Base-by-base conservation (phyloP, 768 basidiomycete species). In the Boletus tomentosulus region DNA sequence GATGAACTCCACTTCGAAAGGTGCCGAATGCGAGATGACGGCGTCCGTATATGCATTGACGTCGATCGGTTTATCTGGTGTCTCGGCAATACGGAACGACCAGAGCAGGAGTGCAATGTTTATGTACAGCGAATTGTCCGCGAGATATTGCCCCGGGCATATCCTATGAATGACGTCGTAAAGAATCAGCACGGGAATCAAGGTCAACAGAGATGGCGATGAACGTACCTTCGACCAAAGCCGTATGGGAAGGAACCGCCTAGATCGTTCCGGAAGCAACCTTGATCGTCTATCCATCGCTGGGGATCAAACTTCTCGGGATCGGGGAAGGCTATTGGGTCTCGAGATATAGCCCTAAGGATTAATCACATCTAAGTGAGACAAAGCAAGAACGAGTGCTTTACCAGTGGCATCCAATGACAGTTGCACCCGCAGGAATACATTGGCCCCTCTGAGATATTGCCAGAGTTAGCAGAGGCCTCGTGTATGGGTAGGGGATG, bases 61-160 rank as follows among this genome's bases (percentile, higher is more conserved):
- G 62, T 87, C 80, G 54, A 87, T 84, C 0, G 82, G 81, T 4
- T 71, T 66, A 4, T 67, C 59, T 0, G 78, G 74, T 55, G 82
- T 78, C 25, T 76, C 58, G 4, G 66, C 67, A 22, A 88, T 73
- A 0, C 64, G 74, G 71, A 86, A 86, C 0, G 84, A 77, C 83
- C 84, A 86, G 15, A 83, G 73, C 6, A 82, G 65, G 10, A 84
- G 70, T 0, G 83, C 81, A 1, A 83, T 77, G 60, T 80, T 84
- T 48, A 86, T 70, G 59, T 81, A 82, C 2, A 87, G 67, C 4
- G 85, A 85, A 6, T 13, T 34, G 11, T 54, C 48, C 2, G 57
- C 84, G 24, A 86, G 74, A 62, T 83, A 73, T 57, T 77, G 78
- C 0, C 84, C 84, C 1, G 83, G 83, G 51, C 84, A 87, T 2